These are phyloP conservation scores for Nothomitra cinnamomea DNA, from an alignment of 2,329 filamentous ascomycete species.

Conservation along the genomic window DNA sequence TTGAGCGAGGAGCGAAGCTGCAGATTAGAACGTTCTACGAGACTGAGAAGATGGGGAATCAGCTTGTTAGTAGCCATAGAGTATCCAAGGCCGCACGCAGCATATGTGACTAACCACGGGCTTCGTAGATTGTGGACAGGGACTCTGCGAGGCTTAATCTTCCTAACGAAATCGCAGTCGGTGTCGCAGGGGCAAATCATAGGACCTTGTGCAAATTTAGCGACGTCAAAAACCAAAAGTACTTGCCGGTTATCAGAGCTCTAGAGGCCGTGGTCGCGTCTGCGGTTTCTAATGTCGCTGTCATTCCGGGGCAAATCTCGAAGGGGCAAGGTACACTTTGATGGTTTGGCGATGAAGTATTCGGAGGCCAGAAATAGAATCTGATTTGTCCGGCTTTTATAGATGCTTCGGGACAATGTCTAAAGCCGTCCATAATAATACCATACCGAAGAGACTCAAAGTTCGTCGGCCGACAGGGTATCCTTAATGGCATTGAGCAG, in stretches of 20 bases:
- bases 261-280: too few relatives aligned
- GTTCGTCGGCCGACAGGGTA: constrained; percentile 10
- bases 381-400: too few relatives aligned
- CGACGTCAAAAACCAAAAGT: background rate
- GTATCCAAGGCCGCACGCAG: background rate
- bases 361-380: too few relatives aligned
- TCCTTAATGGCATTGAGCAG: constrained; percentile 8
- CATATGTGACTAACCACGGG: background rate
- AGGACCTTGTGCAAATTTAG: constrained; percentile 9
- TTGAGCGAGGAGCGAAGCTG: background rate
- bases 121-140: constrained; percentile 2
- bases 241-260: background rate
- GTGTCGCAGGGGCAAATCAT: constrained; percentile 8
- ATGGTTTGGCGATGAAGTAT: too few relatives aligned
- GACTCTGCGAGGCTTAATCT: constrained; percentile 6
- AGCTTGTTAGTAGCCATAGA: background rate
- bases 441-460: constrained; percentile 8
- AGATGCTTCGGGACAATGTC: too few relatives aligned
- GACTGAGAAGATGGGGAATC: constrained; percentile 5
- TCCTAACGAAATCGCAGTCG: constrained; percentile 5
- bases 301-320: too few relatives aligned
- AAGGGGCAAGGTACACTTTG: too few relatives aligned
- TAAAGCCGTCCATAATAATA: too few relatives aligned
- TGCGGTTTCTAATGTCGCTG: too few relatives aligned
- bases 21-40: constrained; percentile 9